Evolutionary conservation across 352 stramenopile genomes (phyloP).

Genomic region (Globisporangium spinosum): DNA sequence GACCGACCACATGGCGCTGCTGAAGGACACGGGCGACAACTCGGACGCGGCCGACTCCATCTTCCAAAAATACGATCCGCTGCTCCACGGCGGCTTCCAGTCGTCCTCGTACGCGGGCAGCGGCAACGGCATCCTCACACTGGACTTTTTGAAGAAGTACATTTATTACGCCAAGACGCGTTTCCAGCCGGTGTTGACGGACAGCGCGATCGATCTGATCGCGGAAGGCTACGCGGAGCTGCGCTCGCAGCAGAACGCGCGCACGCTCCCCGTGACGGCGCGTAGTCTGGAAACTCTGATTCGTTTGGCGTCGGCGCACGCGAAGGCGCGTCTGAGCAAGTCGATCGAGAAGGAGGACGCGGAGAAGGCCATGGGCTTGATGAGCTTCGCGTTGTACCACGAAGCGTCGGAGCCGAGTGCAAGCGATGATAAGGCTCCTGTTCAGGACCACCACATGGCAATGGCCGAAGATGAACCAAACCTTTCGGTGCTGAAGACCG

Average conservation of each 20-base stretch:
- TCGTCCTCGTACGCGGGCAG: constrained; percentile 44
- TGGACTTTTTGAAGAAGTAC: constrained; percentile 99
- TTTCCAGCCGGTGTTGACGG: constrained; percentile 82
- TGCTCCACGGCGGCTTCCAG: constrained; percentile 78
- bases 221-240: constrained; percentile 97
- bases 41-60: constrained; percentile 79
- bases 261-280: constrained; percentile 95
- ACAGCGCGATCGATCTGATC: constrained; percentile 92
- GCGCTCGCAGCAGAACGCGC: constrained; percentile 91
- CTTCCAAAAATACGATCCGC: constrained; percentile 89
- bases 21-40: constrained; percentile 61
- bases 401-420: constrained; percentile 64
- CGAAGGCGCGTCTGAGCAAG: constrained; percentile 93
- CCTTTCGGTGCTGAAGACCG: constrained; percentile 5
- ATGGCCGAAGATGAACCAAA: not conserved
- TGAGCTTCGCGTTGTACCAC: constrained; percentile 98
- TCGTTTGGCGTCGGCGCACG: constrained; percentile 96
- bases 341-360: constrained; percentile 81
- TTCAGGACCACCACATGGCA: constrained; percentile 9
- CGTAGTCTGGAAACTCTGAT: constrained; percentile 99
- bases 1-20: constrained; percentile 69
- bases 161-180: constrained; percentile 98
- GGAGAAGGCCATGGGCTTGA: constrained; percentile 92
- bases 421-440: constrained; percentile 14
- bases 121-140: constrained; percentile 85